Percentiles rank a stretch among this genome's conserved stretches.
Evolutionary conservation across 805 yeast species (phyloP).

Genomic region (Myxozyma monticola): DNA sequence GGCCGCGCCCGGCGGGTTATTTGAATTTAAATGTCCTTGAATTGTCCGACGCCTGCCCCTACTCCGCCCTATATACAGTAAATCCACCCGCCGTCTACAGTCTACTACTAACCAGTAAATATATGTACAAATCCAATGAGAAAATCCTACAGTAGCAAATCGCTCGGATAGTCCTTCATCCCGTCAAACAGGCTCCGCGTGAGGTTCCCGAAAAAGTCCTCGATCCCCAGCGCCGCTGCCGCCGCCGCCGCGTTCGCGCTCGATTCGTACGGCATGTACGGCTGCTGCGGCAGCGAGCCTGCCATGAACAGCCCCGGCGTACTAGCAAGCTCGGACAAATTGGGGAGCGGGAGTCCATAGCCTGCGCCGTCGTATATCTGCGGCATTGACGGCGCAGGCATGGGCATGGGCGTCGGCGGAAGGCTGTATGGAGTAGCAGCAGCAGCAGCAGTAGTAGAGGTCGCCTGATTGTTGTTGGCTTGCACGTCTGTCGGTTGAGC

Average conservation of each 20-base stretch:
- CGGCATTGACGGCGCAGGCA: neutral
- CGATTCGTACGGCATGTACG: too few species aligned
- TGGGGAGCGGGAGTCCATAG: too few species aligned
- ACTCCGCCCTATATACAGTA: too few species aligned
- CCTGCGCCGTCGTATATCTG: too few species aligned
- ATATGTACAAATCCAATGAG: neutral
- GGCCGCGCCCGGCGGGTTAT: too few species aligned
- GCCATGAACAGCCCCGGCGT: neutral
- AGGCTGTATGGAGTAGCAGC: neutral
- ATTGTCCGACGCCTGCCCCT: too few species aligned
- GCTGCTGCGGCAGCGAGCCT: conserved; percentile 4
- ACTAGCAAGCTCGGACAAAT: neutral
- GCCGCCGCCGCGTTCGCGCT: conserved; percentile 13
- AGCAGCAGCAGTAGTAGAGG: too few species aligned
- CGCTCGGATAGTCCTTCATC: neutral
- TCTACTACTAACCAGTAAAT: neutral
- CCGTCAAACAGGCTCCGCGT: conserved; percentile 21
- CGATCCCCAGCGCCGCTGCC: conserved; percentile 8
- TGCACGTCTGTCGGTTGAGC: too few species aligned
- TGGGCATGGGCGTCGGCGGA: too few species aligned
- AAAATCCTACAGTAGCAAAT: neutral
- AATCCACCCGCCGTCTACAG: neutral
- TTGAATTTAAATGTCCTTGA: too few species aligned
- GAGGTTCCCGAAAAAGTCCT: conserved; percentile 18
- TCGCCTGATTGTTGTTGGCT: too few species aligned